Conservation (phyloP, 2,329 filamentous ascomycete species). For the Fusarium tjaetaba region DNA sequence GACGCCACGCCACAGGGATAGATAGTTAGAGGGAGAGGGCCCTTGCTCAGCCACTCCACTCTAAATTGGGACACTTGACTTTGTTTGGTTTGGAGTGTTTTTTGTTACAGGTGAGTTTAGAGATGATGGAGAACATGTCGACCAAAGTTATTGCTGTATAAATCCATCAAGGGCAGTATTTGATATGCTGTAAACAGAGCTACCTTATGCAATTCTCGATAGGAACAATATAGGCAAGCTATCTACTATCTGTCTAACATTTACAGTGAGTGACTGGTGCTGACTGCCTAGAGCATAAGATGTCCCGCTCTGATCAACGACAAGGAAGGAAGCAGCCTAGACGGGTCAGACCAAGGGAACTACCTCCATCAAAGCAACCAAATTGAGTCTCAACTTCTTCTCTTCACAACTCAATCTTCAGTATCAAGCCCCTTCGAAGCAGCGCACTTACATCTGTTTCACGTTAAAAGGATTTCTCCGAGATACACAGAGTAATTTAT, state of each 20-base stretch:
- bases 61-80: constrained; percentile 13
- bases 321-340: background rate
- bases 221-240: too few species aligned
- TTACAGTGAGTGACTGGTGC: background rate
- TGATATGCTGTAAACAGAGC: background rate
- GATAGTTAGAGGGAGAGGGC: background rate
- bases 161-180: background rate
- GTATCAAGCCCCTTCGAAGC: background rate
- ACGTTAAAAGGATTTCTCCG: background rate
- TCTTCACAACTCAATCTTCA: background rate
- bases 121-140: background rate
- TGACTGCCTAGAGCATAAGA: background rate
- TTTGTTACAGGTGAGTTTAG: background rate
- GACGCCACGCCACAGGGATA: constrained; percentile 24
- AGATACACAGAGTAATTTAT: constrained; percentile 17
- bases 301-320: background rate
- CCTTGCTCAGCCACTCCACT: constrained; percentile 33
- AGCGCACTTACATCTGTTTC: background rate
- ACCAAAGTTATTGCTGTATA: background rate
- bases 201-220: too few species aligned
- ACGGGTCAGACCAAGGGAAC: background rate
- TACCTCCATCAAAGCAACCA: background rate
- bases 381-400: background rate
- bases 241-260: background rate
- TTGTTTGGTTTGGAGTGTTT: constrained; percentile 11